These are phyloP conservation scores for Iris macrosiphon DNA, from an alignment of 106 monocot species.

Conservation along the genomic window DNA sequence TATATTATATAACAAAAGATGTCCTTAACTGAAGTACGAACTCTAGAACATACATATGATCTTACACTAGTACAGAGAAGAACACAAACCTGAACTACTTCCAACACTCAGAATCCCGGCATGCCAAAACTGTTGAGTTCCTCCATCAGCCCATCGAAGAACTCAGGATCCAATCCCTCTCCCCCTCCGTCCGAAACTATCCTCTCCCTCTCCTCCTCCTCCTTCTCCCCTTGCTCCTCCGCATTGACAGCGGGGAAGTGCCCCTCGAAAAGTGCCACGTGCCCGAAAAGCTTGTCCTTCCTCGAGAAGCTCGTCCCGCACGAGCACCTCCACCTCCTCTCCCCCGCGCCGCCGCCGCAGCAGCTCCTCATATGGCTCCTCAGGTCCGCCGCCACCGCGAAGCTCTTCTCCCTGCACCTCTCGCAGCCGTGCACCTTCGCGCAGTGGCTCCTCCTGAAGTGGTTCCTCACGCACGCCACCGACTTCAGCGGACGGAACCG, in stretches of 20 bases:
- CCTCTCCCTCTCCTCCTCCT: slow-evolving; percentile 4
- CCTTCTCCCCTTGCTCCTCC: neutral
- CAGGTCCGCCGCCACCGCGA: slow-evolving; percentile 54
- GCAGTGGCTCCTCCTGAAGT: slow-evolving; percentile 63
- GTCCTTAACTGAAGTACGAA: too few relatives aligned
- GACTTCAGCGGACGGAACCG: slow-evolving; percentile 63
- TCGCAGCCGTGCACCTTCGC: slow-evolving; percentile 51
- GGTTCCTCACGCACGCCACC: slow-evolving; percentile 48
- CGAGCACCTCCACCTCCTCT: slow-evolving; percentile 44
- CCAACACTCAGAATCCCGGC: too few relatives aligned
- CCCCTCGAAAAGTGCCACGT: slow-evolving; percentile 50
- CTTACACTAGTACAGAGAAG: too few relatives aligned
- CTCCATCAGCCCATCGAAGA: slow-evolving; percentile 21
- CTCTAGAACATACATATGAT: too few relatives aligned
- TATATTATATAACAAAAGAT: too few relatives aligned
- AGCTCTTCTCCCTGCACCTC: slow-evolving; percentile 44
- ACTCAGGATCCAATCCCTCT: slow-evolving; percentile 9
- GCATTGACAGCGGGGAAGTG: slow-evolving; percentile 44
- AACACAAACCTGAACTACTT: too few relatives aligned
- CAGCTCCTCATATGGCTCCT: slow-evolving; percentile 54
- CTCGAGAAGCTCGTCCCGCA: slow-evolving; percentile 69
- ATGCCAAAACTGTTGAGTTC: too few relatives aligned
- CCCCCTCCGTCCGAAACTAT: neutral
- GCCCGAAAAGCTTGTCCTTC: slow-evolving; percentile 83
- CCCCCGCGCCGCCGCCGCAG: slow-evolving; percentile 27